A percentile compares a stretch with the other conserved stretches of the same genome.
Conservation (phyloP, 345 rosid species). For the Rhodamnia argentea region DNA sequence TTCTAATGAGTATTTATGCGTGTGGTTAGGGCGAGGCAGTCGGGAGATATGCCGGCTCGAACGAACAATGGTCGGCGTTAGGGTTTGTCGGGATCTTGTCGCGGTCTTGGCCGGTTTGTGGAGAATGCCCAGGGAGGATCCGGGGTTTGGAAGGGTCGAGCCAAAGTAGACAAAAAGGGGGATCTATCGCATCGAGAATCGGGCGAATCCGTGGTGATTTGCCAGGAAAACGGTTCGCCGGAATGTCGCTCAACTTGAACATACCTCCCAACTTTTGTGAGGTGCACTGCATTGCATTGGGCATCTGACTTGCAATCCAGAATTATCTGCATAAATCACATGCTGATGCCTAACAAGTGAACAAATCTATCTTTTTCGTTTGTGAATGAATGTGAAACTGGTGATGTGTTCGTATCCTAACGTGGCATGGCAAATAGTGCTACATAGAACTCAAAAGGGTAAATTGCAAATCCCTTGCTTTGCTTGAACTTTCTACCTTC, state of each 20-base stretch:
- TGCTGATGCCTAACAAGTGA: not conserved
- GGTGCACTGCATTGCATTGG: not conserved
- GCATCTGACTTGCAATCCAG: not conserved
- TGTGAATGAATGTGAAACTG: not conserved
- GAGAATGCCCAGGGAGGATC: conserved; percentile 7
- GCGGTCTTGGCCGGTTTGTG: conserved; percentile 7
- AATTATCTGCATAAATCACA: not conserved
- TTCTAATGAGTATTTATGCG: conserved; percentile 13
- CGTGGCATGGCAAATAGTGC: not conserved
- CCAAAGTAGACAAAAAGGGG: conserved; percentile 15
- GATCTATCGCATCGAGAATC: conserved; percentile 7
- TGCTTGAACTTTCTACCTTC: not conserved
- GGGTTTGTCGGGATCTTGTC: conserved; percentile 46
- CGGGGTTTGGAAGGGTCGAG: not conserved
- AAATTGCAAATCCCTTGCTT: not conserved
- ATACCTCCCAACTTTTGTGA: not conserved
- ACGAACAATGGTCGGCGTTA: conserved; percentile 40
- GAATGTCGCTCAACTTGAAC: conserved; percentile 19
- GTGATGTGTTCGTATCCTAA: not conserved
- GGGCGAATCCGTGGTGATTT: conserved; percentile 12
- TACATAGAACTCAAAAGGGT: not conserved
- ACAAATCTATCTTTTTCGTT: not conserved
- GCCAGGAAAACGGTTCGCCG: not conserved
- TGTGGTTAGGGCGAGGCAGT: not conserved
- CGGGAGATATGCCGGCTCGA: conserved; percentile 21